Base-by-base conservation (phyloP, 305 asterid species). In the Fraxinus xanthoxyloides region DNA sequence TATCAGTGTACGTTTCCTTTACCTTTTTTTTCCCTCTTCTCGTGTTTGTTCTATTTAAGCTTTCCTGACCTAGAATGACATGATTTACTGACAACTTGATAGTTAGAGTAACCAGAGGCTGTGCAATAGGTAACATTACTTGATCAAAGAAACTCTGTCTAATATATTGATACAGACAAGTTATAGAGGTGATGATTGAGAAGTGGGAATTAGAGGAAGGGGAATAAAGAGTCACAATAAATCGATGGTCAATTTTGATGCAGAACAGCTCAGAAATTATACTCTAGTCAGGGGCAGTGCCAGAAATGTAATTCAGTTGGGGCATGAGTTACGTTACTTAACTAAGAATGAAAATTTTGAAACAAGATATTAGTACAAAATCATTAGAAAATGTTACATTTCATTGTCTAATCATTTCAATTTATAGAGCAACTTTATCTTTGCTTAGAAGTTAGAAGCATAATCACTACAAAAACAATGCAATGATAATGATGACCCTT, bases 401-500 rank as follows among this genome's bases (percentile, higher is more conserved):
- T 67, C 36, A 61, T 67, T 67, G 74, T 67, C 74, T 13, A 67
- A 28, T 67, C 74, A 67, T 67, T 26, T 67, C 74, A 67, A 26
- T 28, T 26, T 32, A 72, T 72, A 32, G 43, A 70, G 40, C 75
- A 31, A 70, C 75, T 70, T 70, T 70, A 70, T 31, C 40, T 70
- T 70, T 70, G 43, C 75, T 70, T 70, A 70, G 75, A 67, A 67
- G 74, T 67, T 67, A 67, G 74, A 70, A 70, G 75, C 75, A 70
- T 69, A 30, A 69, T 69, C 40, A 69, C 75, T 31, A 31, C 75
- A 12, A 31, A 31, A 31, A 30, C 21, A 31, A 17, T 70, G 13
- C 4, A 70, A 26, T 70, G 43, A 70, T 70, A 13, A 70, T 70
- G 75, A 70, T 30, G 40, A 17, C 43, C 24, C 23, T 70, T 70